Percentiles rank a stretch among this genome's conserved stretches.
phyloP scores from a whole-genome alignment of 1,284 basidiomycete species.

The Tilletiopsis washingtonensis region DNA sequence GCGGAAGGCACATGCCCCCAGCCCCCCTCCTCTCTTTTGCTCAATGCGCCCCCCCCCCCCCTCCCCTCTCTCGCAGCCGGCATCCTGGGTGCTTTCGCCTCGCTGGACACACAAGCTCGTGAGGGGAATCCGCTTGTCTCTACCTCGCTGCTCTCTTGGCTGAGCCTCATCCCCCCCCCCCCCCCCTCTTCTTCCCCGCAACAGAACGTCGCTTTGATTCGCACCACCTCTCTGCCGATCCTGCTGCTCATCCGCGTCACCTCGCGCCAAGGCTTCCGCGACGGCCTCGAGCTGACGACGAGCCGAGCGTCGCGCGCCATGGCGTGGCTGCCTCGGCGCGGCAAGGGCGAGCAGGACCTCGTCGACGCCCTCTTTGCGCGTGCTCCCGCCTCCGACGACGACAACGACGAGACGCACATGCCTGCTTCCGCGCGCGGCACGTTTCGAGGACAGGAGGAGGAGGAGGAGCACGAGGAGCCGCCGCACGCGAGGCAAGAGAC shows the following conservation, averaged over 20 bases:
- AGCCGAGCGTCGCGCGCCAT: background rate
- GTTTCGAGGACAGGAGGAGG: no score
- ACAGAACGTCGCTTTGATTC: slow-evolving; percentile 51
- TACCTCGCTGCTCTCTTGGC: no score
- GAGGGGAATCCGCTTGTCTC: no score
- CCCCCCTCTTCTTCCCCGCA: no score
- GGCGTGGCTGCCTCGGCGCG: slow-evolving; percentile 1
- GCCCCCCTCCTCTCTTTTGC: background rate
- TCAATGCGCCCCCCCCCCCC: background rate
- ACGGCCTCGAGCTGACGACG: slow-evolving; percentile 18
- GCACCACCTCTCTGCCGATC: slow-evolving; percentile 76
- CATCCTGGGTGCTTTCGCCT: slow-evolving; percentile 17
- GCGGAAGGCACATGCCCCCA: background rate
- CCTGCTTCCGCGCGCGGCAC: background rate
- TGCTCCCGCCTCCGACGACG: background rate
- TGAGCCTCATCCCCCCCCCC: no score
- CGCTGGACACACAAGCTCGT: slow-evolving; percentile 57
- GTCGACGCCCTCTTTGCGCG: slow-evolving; percentile 1
- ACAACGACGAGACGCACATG: background rate
- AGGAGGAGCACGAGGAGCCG: background rate
- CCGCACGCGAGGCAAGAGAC: background rate
- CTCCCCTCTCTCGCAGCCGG: slow-evolving; percentile 62
- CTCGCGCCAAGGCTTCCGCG: slow-evolving; percentile 58
- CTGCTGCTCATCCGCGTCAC: slow-evolving; percentile 70
- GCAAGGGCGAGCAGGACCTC: slow-evolving; percentile 4